These are phyloP conservation scores for Artemisia argyi DNA, from an alignment of 129 eudicot species.

Conservation along the genomic window DNA sequence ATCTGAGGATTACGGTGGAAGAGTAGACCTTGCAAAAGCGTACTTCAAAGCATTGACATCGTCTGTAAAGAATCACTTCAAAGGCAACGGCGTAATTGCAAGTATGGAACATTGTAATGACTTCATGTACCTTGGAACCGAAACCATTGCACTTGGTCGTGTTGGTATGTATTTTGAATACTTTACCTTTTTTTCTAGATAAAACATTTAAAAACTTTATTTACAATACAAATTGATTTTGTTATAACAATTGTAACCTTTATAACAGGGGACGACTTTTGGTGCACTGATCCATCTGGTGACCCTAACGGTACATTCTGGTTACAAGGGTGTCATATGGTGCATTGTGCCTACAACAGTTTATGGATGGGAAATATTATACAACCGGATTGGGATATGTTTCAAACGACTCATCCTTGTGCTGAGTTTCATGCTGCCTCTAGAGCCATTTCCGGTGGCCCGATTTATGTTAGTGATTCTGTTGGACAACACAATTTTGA, in stretches of 20 bases:
- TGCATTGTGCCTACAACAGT: slow-evolving; percentile 95
- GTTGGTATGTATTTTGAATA: slow-evolving; percentile 52
- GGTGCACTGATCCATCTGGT: slow-evolving; percentile 94
- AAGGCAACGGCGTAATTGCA: slow-evolving; percentile 89
- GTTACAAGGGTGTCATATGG: slow-evolving; percentile 99
- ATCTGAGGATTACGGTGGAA: slow-evolving; percentile 84
- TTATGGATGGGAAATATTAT: slow-evolving; percentile 97
- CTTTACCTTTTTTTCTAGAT: neutral
- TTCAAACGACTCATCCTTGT: slow-evolving; percentile 91
- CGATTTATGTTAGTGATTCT: slow-evolving; percentile 80
- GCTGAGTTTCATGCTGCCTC: slow-evolving; percentile 97
- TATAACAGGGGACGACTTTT: slow-evolving; percentile 79
- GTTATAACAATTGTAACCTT: neutral
- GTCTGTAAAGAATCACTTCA: slow-evolving; percentile 74
- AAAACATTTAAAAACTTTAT: too few relatives aligned
- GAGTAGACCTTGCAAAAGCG: slow-evolving; percentile 83
- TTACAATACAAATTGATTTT: neutral
- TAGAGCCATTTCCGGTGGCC: slow-evolving; percentile 95
- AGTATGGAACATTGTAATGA: slow-evolving; percentile 99
- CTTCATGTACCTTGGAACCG: slow-evolving; percentile 96
- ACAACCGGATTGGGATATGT: slow-evolving; percentile 99
- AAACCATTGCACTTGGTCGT: slow-evolving; percentile 84
- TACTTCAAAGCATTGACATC: slow-evolving; percentile 77
- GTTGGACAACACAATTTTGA: slow-evolving; percentile 81
- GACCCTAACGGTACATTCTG: slow-evolving; percentile 96